Conservation (phyloP, 2,329 filamentous ascomycete species). For the Apiospora aurea region DNA sequence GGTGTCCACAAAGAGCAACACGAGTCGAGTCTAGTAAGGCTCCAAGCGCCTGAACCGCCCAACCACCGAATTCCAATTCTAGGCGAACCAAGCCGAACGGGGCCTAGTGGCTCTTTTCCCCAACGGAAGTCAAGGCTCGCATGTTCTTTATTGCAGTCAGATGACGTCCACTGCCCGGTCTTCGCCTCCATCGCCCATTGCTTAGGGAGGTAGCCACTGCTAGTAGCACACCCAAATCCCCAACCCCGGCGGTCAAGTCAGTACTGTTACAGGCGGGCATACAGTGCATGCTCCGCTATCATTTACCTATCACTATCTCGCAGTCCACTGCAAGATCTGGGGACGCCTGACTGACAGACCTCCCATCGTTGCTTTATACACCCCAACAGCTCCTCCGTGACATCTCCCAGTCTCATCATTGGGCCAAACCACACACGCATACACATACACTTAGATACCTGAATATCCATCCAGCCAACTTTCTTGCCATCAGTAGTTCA, state of each 20-base stretch:
- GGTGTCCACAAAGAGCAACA: not conserved
- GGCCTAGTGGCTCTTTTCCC: not conserved
- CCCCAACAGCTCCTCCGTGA: not conserved
- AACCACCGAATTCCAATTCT: constrained; percentile 17
- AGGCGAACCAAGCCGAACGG: not conserved
- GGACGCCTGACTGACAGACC: not conserved
- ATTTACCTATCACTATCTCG: constrained; percentile 8
- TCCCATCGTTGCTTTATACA: constrained; percentile 7
- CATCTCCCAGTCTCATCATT: not conserved
- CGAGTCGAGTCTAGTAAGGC: constrained; percentile 5
- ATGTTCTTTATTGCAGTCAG: constrained; percentile 3
- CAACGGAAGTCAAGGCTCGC: constrained; percentile 16
- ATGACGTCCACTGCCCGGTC: constrained; percentile 14
- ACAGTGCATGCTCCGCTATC: constrained; percentile 17
- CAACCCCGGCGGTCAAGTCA: not conserved
- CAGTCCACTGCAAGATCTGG: constrained; percentile 12
- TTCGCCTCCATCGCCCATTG: not conserved
- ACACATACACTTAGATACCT: not conserved
- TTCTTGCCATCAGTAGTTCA: constrained; percentile 23
- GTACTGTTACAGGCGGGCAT: not conserved
- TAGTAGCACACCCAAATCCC: not conserved
- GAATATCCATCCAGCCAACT: not conserved
- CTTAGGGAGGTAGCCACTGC: not conserved
- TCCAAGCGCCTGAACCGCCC: not conserved
- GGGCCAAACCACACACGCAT: not conserved